phyloP scores from a whole-genome alignment of 495 filamentous ascomycete genomes.

The Lentithecium fluviatile region DNA sequence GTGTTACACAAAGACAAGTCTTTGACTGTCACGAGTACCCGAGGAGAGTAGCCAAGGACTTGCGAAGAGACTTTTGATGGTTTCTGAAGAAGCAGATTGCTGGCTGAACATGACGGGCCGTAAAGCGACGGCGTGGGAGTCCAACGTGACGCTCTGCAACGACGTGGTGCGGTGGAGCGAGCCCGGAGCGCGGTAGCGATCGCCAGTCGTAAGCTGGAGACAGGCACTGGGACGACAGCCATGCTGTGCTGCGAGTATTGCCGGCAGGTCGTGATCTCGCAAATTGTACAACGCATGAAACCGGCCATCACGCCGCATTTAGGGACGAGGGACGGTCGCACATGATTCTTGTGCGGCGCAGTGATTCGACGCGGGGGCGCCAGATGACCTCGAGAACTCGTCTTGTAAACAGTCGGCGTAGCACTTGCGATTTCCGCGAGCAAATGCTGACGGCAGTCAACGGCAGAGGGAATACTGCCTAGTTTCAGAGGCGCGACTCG shows the following conservation, averaged over 20 bases:
- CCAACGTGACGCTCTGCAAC: conserved; percentile 13
- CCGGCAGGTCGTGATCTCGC: conserved; percentile 27
- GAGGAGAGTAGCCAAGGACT: conserved; percentile 8
- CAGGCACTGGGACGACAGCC: conserved; percentile 6
- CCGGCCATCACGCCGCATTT: conserved; percentile 33
- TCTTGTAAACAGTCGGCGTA: conserved; percentile 28
- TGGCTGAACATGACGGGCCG: background rate
- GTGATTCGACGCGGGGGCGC: conserved; percentile 30
- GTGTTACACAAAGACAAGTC: conserved; percentile 13
- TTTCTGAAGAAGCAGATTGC: background rate
- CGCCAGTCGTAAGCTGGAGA: conserved; percentile 10
- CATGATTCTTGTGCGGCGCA: conserved; percentile 33
- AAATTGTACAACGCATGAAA: conserved; percentile 40
- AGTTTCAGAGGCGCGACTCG: too few species aligned
- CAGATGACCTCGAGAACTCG: conserved; percentile 36
- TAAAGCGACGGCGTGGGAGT: background rate
- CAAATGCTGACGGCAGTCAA: too few species aligned
- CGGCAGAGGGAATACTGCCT: too few species aligned
- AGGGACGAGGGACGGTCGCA: conserved; percentile 26
- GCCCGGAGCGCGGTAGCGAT: conserved; percentile 32
- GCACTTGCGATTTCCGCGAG: conserved; percentile 12
- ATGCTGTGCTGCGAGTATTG: conserved; percentile 21
- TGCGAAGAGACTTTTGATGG: background rate
- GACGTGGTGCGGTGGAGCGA: conserved; percentile 7
- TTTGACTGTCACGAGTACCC: conserved; percentile 20